Base-by-base conservation (phyloP, 2,329 filamentous ascomycete genomes). In the Hymenoscyphus fructigenus region DNA sequence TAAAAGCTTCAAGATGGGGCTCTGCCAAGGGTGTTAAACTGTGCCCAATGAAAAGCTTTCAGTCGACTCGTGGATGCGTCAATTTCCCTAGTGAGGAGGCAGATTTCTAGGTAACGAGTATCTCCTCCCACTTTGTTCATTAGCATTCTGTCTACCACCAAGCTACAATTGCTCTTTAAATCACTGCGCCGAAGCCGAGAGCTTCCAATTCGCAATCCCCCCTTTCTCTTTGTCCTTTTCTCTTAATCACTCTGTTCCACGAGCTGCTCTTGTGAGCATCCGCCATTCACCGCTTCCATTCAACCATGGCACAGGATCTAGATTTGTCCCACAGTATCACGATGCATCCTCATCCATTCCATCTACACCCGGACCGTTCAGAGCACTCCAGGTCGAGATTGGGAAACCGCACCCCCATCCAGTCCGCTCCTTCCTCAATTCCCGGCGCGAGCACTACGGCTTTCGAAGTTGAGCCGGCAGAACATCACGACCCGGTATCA, bases 381-480 rank as follows among this genome's bases (percentile, higher is more conserved):
- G 71, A 73, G 61, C 50, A 44, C 4, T 61, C 66, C 28, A 63
- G 68, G 59, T 67, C 69, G n/a, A n/a, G 41, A 20, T 6, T 23
- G 20, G 64, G 67, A 23, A 69, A 65, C 58, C 72, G 70, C 57
- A 72, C 73, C 20, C 71, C 73, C 26, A 69, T 72, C 47, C 68
- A 66, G 62, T 59, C 68, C 6, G 64, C 59, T 28, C 12, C 38
- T 4, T 68, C 72, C 38, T 69, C 68, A 56, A 77, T 76, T 53
- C 77, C 76, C 47, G 79, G 70, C 47, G 76, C 76, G 15, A 79
- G 76, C 56, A 81, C 79, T 5, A 81, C 79, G 5, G 79, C 78
- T n/a, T 70, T 81, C 55, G 79, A 82, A 63, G 64, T 71, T 17
- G 26, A 26, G 5, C 15, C 59, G 10, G 59, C 71, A 14, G 74